Conservation (phyloP, 2,329 filamentous ascomycete genomes). For the Stagonosporopsis vannaccii region DNA sequence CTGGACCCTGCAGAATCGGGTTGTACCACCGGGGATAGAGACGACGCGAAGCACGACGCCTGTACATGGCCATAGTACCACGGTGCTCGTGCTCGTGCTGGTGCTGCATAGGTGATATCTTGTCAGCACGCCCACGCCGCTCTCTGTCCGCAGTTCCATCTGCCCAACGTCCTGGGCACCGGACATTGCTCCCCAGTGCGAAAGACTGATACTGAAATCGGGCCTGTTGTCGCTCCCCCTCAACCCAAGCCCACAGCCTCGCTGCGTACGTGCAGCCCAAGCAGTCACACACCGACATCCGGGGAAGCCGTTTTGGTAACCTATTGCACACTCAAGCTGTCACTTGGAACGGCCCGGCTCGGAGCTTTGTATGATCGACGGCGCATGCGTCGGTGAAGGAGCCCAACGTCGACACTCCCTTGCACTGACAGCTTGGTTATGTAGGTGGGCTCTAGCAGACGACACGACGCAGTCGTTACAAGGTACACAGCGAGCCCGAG, state of each 20-base stretch:
- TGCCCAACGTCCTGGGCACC: background rate
- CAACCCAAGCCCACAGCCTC: background rate
- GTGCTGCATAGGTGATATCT: background rate
- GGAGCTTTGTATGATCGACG: constrained; percentile 6
- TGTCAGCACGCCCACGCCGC: background rate
- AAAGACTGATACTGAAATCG: background rate
- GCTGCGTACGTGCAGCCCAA: background rate
- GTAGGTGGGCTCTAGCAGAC: background rate
- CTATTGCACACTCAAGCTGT: background rate
- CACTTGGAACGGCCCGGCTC: constrained; percentile 6
- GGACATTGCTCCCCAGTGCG: background rate
- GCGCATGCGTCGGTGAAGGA: constrained; percentile 2
- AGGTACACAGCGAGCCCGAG: background rate
- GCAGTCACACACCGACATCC: constrained; percentile 4
- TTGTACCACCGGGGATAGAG: background rate
- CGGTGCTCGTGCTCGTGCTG: background rate
- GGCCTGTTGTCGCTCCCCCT: background rate
- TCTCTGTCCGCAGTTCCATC: background rate
- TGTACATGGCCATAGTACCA: background rate
- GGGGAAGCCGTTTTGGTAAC: constrained; percentile 1
- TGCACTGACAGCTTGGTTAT: background rate
- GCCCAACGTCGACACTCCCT: constrained; percentile 5
- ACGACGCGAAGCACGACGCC: background rate
- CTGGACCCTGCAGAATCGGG: background rate
- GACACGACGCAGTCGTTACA: background rate